Evolutionary conservation across 2,329 filamentous ascomycete genomes (phyloP), one percentile per base, ranked within the genome.

Genomic region (Colletotrichum falcatum): DNA sequence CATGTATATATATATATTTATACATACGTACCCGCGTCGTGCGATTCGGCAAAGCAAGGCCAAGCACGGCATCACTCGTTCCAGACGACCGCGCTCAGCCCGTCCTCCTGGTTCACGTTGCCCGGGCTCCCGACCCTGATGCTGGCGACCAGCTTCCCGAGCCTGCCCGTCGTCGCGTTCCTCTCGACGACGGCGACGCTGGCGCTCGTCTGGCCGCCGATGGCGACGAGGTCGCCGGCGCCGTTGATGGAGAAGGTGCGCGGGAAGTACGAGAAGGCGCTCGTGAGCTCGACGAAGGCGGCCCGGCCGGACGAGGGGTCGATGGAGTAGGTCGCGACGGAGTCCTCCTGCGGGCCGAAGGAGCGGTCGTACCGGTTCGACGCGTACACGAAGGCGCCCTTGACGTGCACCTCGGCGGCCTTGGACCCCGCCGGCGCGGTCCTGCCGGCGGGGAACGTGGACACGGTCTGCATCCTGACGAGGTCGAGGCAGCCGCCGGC

Each of bases 211-310:
- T 92, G 90, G 30, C 91, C 85, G 0, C 87, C 91, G 48, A 93
- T 85, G 0, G 90, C 90, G 1, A 92, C 84, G 70, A 90, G 74
- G 54, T 85, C 82, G 0, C 90, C 90, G 0, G 84, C 84, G 48
- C 83, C 83, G 75, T 91, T 92, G 64, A 91, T 81, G 28, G 83
- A 83, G 76, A 92, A 90, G 1, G 90, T 90, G 1, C 91, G 83
- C 0, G 91, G 91, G 74, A 86, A 89, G 66, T 81, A 84, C 0
- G 90, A 87, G 71, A 88, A 86, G 1, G 89, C 85, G 30, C 88
- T 87, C 1, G 84, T 86, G 1, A 88, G 80, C 69, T 89, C 85
- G 1, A 86, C 76, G 74, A 89, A 89, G 0, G 74, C 76, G 18
- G 91, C 77, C 0, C 78, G 82, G 16, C 89, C 89, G 23, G 86